Evolutionary conservation across 192 early-diverging fungal genomes (phyloP).

Genomic region (Phlyctochytrium planicorne): DNA sequence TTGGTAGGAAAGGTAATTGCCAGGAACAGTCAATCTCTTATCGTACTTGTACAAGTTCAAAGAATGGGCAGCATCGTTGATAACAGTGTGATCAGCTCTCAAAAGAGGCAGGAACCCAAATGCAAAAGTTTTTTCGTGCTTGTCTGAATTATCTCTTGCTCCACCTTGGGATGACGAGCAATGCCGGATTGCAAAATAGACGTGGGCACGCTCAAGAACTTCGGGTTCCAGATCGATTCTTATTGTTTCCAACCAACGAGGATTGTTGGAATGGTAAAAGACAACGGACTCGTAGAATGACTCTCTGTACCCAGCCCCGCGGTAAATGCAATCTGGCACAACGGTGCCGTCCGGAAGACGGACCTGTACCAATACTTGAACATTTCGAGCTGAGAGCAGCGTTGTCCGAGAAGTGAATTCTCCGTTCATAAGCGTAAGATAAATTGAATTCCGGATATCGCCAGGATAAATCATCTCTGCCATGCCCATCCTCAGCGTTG

Average conservation of each 20-base stretch:
- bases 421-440: constrained; percentile 56
- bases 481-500: constrained; percentile 59
- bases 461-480: constrained; percentile 46
- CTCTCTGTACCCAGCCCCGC: constrained; percentile 39
- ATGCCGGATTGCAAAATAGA: constrained; percentile 62
- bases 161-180: constrained; percentile 18
- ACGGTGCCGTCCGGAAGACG: constrained; percentile 53
- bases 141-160: constrained; percentile 10
- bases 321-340: constrained; percentile 52
- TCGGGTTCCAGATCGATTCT: constrained; percentile 57
- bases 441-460: constrained; percentile 55
- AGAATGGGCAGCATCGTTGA: constrained; percentile 59
- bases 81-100: constrained; percentile 46
- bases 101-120: constrained; percentile 63
- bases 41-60: constrained; percentile 67
- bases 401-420: constrained; percentile 47
- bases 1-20: constrained; percentile 49
- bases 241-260: constrained; percentile 65
- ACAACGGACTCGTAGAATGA: constrained; percentile 57
- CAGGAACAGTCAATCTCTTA: constrained; percentile 32
- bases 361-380: constrained; percentile 62
- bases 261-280: constrained; percentile 58
- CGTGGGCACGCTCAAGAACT: constrained; percentile 56
- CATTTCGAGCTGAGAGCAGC: constrained; percentile 43
- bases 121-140: constrained; percentile 53